Conservation (phyloP, 2,329 filamentous ascomycete species). For the Aspergillus sp. region DNA sequence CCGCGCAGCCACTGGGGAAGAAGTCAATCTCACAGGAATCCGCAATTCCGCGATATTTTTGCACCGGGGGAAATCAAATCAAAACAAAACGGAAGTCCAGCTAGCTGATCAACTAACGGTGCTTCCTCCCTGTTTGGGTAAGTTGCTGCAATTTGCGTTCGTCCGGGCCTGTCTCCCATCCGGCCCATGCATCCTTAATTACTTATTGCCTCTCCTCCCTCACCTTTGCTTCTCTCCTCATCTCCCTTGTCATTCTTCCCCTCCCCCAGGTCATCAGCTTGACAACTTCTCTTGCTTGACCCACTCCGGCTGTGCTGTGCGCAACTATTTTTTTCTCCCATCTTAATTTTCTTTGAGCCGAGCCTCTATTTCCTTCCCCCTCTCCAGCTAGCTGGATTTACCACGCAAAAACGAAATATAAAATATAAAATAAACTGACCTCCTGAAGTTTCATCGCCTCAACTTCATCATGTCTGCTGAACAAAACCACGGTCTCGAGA, state of each 20-base stretch:
- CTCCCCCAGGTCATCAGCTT: conserved; percentile 4
- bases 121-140: conserved; percentile 22
- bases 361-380: conserved; percentile 20
- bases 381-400: conserved; percentile 30
- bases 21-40: not conserved
- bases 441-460: conserved; percentile 1
- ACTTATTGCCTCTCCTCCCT: conserved; percentile 11
- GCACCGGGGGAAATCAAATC: conserved; percentile 2
- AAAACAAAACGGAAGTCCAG: conserved; percentile 11
- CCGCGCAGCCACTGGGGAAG: conserved; percentile 4
- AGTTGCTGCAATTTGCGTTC: conserved; percentile 20
- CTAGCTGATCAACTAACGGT: conserved; percentile 21
- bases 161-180: conserved; percentile 19
- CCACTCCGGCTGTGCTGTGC: conserved; percentile 32
- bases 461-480: conserved; percentile 28
- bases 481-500: conserved; percentile 28
- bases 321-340: conserved; percentile 16
- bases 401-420: not conserved
- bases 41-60: not conserved
- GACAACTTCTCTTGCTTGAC: conserved; percentile 16
- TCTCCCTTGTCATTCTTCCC: conserved; percentile 2
- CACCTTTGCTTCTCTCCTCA: conserved; percentile 13
- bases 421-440: not conserved
- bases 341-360: conserved; percentile 18
- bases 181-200: conserved; percentile 13